phyloP scores from a whole-genome alignment of 1,284 basidiomycete species.

The Takashimella koratensis region DNA sequence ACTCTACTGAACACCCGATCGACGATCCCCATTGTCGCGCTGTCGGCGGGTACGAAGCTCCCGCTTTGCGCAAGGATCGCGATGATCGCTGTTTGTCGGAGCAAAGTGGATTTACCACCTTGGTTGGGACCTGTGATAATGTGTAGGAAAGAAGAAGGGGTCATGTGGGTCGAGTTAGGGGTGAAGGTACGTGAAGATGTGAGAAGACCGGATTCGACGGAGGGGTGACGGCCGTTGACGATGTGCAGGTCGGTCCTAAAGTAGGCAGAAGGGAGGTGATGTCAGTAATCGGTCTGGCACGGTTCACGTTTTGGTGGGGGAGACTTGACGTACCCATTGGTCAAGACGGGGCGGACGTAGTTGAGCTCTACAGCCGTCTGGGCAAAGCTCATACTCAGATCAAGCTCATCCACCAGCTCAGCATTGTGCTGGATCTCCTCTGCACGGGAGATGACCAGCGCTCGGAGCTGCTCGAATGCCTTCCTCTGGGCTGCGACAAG shows the following conservation, averaged over 20 bases:
- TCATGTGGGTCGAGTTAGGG: conserved; percentile 71
- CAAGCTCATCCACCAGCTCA: conserved; percentile 79
- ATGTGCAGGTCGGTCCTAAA: conserved; percentile 64
- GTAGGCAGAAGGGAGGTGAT: background rate
- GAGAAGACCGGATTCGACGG: conserved; percentile 84
- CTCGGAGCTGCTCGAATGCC: conserved; percentile 65
- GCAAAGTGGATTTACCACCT: conserved; percentile 85
- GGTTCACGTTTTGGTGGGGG: no score
- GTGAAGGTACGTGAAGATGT: conserved; percentile 71
- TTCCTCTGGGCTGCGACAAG: conserved; percentile 63
- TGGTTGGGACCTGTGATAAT: conserved; percentile 96
- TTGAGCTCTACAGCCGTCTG: conserved; percentile 73
- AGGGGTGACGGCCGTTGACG: conserved; percentile 79
- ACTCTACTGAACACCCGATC: conserved; percentile 90
- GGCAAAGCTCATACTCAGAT: conserved; percentile 78
- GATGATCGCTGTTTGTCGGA: conserved; percentile 88
- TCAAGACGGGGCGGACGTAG: conserved; percentile 69
- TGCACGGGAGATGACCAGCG: conserved; percentile 63
- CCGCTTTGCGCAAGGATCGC: conserved; percentile 88
- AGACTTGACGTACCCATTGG: conserved; percentile 68
- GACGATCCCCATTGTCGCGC: conserved; percentile 74
- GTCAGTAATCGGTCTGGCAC: no score
- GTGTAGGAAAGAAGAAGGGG: conserved; percentile 59
- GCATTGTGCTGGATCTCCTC: conserved; percentile 67
- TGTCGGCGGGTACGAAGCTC: conserved; percentile 84